Conservation (phyloP, 768 basidiomycete genomes). For the Suillus plorans region DNA sequence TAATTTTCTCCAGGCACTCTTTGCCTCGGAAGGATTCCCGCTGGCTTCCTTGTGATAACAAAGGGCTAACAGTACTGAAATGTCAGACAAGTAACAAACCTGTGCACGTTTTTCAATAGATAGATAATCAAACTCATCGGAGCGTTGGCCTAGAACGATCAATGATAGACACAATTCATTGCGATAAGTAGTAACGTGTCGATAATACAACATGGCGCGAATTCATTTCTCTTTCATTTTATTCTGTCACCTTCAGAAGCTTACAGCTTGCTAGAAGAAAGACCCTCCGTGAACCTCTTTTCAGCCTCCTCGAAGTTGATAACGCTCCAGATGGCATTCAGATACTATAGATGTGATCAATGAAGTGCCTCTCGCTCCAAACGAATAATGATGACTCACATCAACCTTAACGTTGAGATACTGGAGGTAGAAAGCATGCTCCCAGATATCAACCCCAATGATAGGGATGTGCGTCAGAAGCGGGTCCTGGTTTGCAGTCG, state of each 20-base stretch:
- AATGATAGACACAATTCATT: background rate
- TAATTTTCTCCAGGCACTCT: background rate
- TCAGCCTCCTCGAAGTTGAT: constrained; percentile 78
- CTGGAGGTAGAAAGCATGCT: constrained; percentile 95
- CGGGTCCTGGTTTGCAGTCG: constrained; percentile 97
- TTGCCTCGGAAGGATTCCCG: background rate
- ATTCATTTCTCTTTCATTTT: constrained; percentile 2
- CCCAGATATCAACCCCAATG: constrained; percentile 94
- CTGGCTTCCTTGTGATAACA: background rate
- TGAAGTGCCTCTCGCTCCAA: background rate
- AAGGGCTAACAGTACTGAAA: background rate
- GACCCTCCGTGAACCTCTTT: constrained; percentile 53
- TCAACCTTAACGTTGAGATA: constrained; percentile 95
- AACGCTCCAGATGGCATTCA: constrained; percentile 74
- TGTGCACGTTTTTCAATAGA: background rate
- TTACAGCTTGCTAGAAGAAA: constrained; percentile 37
- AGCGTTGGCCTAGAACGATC: background rate
- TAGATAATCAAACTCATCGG: background rate
- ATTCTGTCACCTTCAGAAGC: background rate
- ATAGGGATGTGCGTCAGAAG: constrained; percentile 73
- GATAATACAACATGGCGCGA: background rate
- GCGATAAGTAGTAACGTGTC: background rate
- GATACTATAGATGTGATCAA: constrained; percentile 46
- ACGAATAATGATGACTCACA: constrained; percentile 47
- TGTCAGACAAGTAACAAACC: background rate